Conservation (phyloP, 805 yeast genomes). For the Saccharomycopsis sp. region DNA sequence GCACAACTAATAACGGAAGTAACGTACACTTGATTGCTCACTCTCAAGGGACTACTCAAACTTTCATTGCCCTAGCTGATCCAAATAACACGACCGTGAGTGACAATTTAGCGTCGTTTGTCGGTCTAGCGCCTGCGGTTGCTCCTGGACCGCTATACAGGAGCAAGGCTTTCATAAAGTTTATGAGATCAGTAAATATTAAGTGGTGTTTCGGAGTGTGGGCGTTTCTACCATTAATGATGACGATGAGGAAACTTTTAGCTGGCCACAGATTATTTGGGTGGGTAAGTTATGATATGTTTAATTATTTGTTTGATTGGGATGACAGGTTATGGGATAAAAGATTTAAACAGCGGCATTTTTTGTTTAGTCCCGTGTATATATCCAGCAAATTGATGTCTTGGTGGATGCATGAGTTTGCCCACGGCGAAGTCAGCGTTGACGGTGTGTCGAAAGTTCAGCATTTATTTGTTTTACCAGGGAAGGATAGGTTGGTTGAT, state of each 20-base stretch:
- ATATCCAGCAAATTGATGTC: slow-evolving; percentile 76
- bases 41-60: slow-evolving; percentile 91
- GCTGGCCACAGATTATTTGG: slow-evolving; percentile 52
- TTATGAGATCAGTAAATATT: slow-evolving; percentile 38
- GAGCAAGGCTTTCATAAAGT: slow-evolving; percentile 51
- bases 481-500: slow-evolving; percentile 69
- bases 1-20: slow-evolving; percentile 27
- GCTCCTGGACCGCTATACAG: slow-evolving; percentile 76
- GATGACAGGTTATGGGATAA: slow-evolving; percentile 70
- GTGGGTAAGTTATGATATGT: slow-evolving; percentile 67
- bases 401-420: slow-evolving; percentile 72
- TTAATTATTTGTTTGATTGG: slow-evolving; percentile 86
- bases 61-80: slow-evolving; percentile 50
- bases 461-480: slow-evolving; percentile 59
- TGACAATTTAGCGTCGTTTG: slow-evolving; percentile 54
- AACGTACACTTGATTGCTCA: slow-evolving; percentile 65
- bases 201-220: slow-evolving; percentile 64
- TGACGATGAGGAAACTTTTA: slow-evolving; percentile 44
- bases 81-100: slow-evolving; percentile 34
- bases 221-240: slow-evolving; percentile 74
- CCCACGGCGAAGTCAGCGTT: slow-evolving; percentile 34
- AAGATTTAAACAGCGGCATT: slow-evolving; percentile 61
- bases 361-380: slow-evolving; percentile 79
- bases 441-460: slow-evolving; percentile 27
- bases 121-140: slow-evolving; percentile 86